Evolutionary conservation across 1,284 basidiomycete species (phyloP).

Genomic region (Malassezia cuniculi): DNA sequence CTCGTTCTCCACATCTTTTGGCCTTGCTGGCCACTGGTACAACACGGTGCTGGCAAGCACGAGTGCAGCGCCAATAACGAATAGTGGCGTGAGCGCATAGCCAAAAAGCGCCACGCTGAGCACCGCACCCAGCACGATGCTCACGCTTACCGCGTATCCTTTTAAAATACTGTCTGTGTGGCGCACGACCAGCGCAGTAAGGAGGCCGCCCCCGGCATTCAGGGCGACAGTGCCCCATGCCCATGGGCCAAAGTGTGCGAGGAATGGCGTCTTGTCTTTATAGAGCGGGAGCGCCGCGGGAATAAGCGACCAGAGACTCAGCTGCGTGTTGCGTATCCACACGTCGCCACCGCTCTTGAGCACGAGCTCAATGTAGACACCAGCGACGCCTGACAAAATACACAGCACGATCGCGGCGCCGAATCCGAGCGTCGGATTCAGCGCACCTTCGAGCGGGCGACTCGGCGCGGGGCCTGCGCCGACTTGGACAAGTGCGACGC

Average conservation of each 20-base stretch:
- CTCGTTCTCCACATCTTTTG: too few species aligned
- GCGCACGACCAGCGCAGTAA: constrained; percentile 60
- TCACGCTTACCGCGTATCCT: constrained; percentile 78
- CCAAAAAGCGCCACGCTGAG: constrained; percentile 75
- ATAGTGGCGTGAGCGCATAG: constrained; percentile 70
- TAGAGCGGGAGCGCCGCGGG: constrained; percentile 64
- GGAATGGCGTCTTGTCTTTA: constrained; percentile 26
- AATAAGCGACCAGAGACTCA: constrained; percentile 81
- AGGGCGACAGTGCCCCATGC: constrained; percentile 78
- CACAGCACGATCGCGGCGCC: constrained; percentile 75
- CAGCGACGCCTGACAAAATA: constrained; percentile 90
- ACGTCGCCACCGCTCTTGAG: constrained; percentile 80
- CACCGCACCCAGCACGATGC: constrained; percentile 82
- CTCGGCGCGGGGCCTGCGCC: constrained; percentile 15
- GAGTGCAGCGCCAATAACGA: constrained; percentile 65
- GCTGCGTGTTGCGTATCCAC: constrained; percentile 91
- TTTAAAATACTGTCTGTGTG: constrained; percentile 49
- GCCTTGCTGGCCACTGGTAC: too few species aligned
- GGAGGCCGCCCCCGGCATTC: constrained; percentile 76
- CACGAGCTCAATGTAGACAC: constrained; percentile 97
- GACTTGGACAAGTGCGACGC: constrained; percentile 84
- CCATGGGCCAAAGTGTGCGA: constrained; percentile 59
- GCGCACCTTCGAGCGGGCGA: constrained; percentile 39
- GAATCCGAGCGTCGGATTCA: constrained; percentile 73
- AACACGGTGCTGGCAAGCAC: constrained; percentile 78